phyloP scores from a whole-genome alignment of 495 filamentous ascomycete genomes.

The Hypomontagnella submonticulosa region DNA sequence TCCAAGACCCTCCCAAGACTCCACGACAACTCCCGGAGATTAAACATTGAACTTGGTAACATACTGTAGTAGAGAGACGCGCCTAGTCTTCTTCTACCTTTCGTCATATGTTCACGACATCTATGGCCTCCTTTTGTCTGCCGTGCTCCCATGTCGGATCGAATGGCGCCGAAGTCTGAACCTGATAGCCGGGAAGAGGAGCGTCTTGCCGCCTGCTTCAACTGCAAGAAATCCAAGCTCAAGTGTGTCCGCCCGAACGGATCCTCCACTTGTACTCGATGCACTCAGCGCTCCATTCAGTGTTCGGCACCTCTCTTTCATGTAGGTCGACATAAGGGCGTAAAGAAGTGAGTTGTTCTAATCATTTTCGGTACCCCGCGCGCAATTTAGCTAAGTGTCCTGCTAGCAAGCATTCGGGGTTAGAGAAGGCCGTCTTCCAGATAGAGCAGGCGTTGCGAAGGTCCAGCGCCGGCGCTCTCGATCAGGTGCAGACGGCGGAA shows the following conservation, averaged over 20 bases:
- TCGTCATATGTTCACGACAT: conserved; percentile 29
- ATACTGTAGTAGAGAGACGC: conserved; percentile 16
- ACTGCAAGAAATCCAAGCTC: conserved; percentile 74
- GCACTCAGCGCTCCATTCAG: conserved; percentile 65
- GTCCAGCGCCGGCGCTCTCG: conserved; percentile 59
- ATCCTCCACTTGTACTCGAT: conserved; percentile 69
- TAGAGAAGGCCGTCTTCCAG: conserved; percentile 78
- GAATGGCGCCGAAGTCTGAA: conserved; percentile 44
- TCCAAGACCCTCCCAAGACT: background rate
- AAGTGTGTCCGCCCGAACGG: conserved; percentile 65
- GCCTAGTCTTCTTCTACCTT: conserved; percentile 6
- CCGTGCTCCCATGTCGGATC: conserved; percentile 40
- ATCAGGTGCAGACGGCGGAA: conserved; percentile 63
- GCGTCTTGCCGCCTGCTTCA: conserved; percentile 69
- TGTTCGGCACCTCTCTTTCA: conserved; percentile 76
- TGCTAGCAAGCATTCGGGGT: conserved; percentile 73
- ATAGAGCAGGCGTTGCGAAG: conserved; percentile 77
- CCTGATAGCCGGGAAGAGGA: conserved; percentile 46
- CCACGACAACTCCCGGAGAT: conserved; percentile 32
- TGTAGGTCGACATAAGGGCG: conserved; percentile 76
- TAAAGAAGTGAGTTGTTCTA: conserved; percentile 71
- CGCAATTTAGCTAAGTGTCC: conserved; percentile 21
- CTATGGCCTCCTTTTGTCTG: conserved; percentile 41
- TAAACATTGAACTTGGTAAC: conserved; percentile 27
- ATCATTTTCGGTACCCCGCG: conserved; percentile 16